Conservation (phyloP, 2,329 filamentous ascomycete genomes). For the Clarireedia homoeocarpa region DNA sequence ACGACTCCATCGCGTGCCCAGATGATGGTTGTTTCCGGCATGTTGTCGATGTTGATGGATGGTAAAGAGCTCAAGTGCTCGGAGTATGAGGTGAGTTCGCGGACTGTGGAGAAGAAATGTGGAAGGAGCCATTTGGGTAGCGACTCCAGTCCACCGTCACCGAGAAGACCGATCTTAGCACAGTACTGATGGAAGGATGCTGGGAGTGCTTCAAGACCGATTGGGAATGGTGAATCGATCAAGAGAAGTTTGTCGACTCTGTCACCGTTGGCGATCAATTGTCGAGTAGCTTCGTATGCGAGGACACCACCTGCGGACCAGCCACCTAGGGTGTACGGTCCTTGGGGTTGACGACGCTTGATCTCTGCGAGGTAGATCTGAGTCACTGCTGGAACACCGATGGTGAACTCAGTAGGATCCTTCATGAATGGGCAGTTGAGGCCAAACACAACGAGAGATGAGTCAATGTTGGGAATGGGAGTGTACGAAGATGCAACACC, state of each 20-base stretch:
- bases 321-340: slow-evolving; percentile 60
- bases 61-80: slow-evolving; percentile 59
- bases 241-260: slow-evolving; percentile 51
- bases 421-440: slow-evolving; percentile 67
- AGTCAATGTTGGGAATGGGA: slow-evolving; percentile 29
- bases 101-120: slow-evolving; percentile 51
- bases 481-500: slow-evolving; percentile 31
- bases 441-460: slow-evolving; percentile 42
- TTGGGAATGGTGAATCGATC: slow-evolving; percentile 57
- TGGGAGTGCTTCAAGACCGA: slow-evolving; percentile 60
- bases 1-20: slow-evolving; percentile 70
- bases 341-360: slow-evolving; percentile 58
- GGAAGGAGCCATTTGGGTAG: slow-evolving; percentile 62
- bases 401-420: slow-evolving; percentile 54
- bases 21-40: slow-evolving; percentile 54
- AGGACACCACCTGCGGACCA: slow-evolving; percentile 71
- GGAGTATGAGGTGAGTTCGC: slow-evolving; percentile 52
- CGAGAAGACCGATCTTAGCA: slow-evolving; percentile 61
- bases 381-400: slow-evolving; percentile 56
- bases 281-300: slow-evolving; percentile 57
- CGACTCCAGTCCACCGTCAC: slow-evolving; percentile 36
- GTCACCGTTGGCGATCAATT: slow-evolving; percentile 49
- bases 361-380: slow-evolving; percentile 61
- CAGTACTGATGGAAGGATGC: slow-evolving; percentile 48
- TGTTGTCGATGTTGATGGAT: slow-evolving; percentile 42